These are phyloP conservation scores for Acacia melanoxylon DNA, from an alignment of 306 rosid species.

Conservation along the genomic window DNA sequence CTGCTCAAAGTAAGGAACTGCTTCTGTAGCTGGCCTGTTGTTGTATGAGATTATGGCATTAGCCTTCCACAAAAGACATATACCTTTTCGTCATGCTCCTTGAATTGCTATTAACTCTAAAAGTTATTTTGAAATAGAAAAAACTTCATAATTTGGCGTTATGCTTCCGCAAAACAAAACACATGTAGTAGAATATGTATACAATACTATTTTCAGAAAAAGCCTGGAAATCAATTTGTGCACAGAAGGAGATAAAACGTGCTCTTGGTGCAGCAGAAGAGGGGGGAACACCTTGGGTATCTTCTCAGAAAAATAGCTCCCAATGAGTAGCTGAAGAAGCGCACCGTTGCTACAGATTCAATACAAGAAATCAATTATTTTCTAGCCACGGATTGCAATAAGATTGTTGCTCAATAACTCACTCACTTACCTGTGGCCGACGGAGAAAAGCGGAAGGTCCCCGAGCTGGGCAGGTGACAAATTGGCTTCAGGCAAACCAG, in stretches of 20 bases:
- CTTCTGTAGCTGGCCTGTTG: conserved; percentile 94
- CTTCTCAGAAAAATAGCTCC: conserved; percentile 55
- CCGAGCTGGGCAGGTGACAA: conserved; percentile 62
- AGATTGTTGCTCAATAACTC: conserved; percentile 33
- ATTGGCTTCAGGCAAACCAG: conserved; percentile 71
- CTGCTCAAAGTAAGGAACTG: conserved; percentile 99
- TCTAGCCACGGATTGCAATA: conserved; percentile 10
- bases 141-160: conserved; percentile 25
- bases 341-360: conserved; percentile 48
- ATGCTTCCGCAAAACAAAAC: conserved; percentile 28
- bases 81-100: conserved; percentile 44
- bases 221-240: conserved; percentile 14
- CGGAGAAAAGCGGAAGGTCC: conserved; percentile 73
- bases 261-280: conserved; percentile 2
- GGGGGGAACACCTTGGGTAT: conserved; percentile 53
- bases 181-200: not conserved
- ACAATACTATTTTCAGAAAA: conserved; percentile 1
- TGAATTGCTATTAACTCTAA: conserved; percentile 27
- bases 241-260: not conserved
- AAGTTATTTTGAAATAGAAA: conserved; percentile 29
- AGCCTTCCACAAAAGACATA: conserved; percentile 72
- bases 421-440: conserved; percentile 88
- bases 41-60: conserved; percentile 87
- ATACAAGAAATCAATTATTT: conserved; percentile 15
- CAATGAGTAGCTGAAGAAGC: conserved; percentile 52